phyloP scores from a whole-genome alignment of 164 flowering plant species.

The Saururus chinensis region DNA sequence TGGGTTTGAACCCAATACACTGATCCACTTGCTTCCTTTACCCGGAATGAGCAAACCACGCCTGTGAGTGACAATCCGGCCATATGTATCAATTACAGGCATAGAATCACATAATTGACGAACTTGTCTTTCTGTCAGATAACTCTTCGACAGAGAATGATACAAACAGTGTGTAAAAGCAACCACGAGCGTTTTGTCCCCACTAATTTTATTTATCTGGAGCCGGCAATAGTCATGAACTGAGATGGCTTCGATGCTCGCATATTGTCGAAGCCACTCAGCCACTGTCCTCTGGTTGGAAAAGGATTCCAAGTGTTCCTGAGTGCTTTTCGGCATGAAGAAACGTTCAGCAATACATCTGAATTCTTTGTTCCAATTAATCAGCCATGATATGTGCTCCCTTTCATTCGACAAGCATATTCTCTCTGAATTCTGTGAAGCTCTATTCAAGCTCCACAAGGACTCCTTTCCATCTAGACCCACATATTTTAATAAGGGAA shows the following conservation, averaged over 20 bases:
- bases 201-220: neutral
- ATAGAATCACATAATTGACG: conserved; percentile 18
- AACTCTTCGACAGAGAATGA: conserved; percentile 22
- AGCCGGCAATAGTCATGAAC: neutral
- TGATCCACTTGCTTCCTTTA: conserved; percentile 48
- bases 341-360: conserved; percentile 4
- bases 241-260: neutral
- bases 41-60: conserved; percentile 54
- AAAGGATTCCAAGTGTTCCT: conserved; percentile 2
- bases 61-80: conserved; percentile 11
- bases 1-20: conserved; percentile 41
- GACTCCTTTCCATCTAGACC: conserved; percentile 2
- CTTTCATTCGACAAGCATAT: conserved; percentile 1
- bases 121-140: conserved; percentile 13
- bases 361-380: conserved; percentile 17
- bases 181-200: conserved; percentile 6
- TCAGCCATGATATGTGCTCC: conserved; percentile 11
- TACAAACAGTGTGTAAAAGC: conserved; percentile 20
- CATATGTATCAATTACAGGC: conserved; percentile 43
- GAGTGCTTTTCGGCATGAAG: conserved; percentile 11
- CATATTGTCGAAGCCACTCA: conserved; percentile 9
- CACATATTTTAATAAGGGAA: conserved; percentile 11
- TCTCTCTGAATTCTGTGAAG: neutral
- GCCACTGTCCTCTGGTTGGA: neutral
- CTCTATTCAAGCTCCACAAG: conserved; percentile 2